Evolutionary conservation across 306 rosid species (phyloP).

Genomic region (Ammopiptanthus mongolicus): DNA sequence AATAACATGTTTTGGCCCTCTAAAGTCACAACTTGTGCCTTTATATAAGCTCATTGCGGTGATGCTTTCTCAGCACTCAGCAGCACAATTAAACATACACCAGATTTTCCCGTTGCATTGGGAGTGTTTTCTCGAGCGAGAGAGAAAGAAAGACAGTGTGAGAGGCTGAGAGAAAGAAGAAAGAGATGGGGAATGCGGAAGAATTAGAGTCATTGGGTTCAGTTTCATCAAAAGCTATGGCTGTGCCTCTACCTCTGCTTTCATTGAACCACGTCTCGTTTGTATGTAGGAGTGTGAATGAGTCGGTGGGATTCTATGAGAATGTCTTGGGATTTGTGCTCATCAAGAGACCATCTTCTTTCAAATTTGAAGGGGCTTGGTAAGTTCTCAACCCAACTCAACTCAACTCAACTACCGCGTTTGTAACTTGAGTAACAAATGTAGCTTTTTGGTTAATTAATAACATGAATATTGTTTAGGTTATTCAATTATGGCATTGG

Average conservation of each 20-base stretch:
- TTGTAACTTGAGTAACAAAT: not conserved
- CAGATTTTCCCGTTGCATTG: not conserved
- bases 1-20: not conserved
- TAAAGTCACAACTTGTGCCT: not conserved
- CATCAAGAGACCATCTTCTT: constrained; percentile 65
- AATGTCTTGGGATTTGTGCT: constrained; percentile 55
- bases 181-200: not conserved
- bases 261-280: constrained; percentile 62
- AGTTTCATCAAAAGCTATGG: not conserved
- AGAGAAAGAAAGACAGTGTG: too few species aligned
- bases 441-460: not conserved
- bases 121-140: not conserved
- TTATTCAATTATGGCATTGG: constrained; percentile 63
- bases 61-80: not conserved
- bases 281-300: constrained; percentile 44
- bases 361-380: constrained; percentile 76
- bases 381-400: too few species aligned
- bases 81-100: not conserved
- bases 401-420: too few species aligned
- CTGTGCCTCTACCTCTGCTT: constrained; percentile 38
- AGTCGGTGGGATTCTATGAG: constrained; percentile 54
- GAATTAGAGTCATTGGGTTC: not conserved
- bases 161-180: too few species aligned
- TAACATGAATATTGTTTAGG: constrained; percentile 26
- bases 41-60: not conserved